A percentile compares a stretch with the other conserved stretches of the same genome.
phyloP scores from a whole-genome alignment of 2,329 filamentous ascomycete species.

The Fusarium circinatum region DNA sequence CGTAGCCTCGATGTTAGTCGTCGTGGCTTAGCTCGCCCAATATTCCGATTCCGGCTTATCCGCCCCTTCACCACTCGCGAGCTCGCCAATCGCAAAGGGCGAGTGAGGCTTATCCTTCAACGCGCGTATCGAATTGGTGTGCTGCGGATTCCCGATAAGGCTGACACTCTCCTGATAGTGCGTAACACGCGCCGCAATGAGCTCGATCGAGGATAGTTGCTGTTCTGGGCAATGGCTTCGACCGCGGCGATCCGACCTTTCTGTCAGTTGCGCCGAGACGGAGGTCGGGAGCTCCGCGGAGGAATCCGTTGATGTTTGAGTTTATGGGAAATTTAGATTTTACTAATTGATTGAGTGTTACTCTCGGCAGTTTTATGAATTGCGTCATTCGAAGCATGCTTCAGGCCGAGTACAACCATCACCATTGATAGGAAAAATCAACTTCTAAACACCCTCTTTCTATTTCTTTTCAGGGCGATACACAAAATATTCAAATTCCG shows the following conservation, averaged over 20 bases:
- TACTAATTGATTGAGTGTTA: not conserved
- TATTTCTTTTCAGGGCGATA: not conserved
- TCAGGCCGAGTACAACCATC: not conserved
- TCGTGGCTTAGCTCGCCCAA: slow-evolving; percentile 19
- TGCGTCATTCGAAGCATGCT: not conserved
- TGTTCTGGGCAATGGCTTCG: not conserved
- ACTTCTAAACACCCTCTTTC: too few relatives aligned
- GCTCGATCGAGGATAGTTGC: not conserved
- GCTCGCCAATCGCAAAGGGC: not conserved
- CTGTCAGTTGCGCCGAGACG: not conserved
- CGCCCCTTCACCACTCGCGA: not conserved
- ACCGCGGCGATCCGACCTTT: not conserved
- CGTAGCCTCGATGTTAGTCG: not conserved
- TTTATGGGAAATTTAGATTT: not conserved
- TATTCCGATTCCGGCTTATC: not conserved
- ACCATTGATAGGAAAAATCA: not conserved
- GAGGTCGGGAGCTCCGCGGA: not conserved
- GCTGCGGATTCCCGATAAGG: slow-evolving; percentile 5
- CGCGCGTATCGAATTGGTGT: not conserved
- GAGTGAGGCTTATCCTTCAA: slow-evolving; percentile 3
- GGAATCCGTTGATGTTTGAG: not conserved
- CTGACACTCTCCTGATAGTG: not conserved
- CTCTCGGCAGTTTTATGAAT: not conserved
- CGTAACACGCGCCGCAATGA: not conserved
- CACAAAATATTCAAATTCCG: slow-evolving; percentile 60